Percentiles rank a stretch among this genome's conserved stretches.
phyloP scores from a whole-genome alignment of 2,329 filamentous ascomycete species.

The Byssothecium circinans region DNA sequence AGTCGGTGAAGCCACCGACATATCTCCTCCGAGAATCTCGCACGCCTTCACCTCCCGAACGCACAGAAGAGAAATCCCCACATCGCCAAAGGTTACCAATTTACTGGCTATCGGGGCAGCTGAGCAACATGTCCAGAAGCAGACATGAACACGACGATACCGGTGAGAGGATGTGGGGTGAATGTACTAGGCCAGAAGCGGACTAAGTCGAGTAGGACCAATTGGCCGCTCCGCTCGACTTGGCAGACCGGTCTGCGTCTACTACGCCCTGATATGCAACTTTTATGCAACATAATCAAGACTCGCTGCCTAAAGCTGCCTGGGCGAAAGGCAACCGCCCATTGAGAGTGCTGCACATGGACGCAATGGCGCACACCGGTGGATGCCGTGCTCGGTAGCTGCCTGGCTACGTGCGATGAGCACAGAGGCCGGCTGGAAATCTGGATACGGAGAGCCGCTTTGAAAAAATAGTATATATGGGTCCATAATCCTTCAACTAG shows the following conservation, averaged over 20 bases:
- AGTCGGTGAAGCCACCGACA: too few species aligned
- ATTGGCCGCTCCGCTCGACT: background rate
- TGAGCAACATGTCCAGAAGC: too few species aligned
- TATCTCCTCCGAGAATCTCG: too few species aligned
- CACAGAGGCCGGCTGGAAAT: background rate
- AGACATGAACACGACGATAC: background rate
- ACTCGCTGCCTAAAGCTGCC: conserved; percentile 1
- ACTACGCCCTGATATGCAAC: background rate
- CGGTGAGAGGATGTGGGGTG: conserved; percentile 4
- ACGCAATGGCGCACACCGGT: background rate
- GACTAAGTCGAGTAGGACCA: background rate
- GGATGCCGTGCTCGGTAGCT: background rate
- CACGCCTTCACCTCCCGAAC: too few species aligned
- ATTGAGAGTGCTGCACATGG: background rate
- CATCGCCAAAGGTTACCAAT: too few species aligned
- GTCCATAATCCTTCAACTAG: too few species aligned
- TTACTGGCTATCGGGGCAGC: too few species aligned
- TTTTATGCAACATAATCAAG: conserved; percentile 3
- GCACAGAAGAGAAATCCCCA: too few species aligned
- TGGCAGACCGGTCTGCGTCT: background rate
- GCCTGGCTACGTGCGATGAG: background rate
- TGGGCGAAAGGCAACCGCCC: background rate
- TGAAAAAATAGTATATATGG: background rate
- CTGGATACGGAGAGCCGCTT: background rate
- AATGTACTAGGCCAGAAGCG: background rate